Evolutionary conservation across 225 moss, liverwort and hornwort genomes (phyloP).

Genomic region (Bryoerythrophyllum caledonicum): DNA sequence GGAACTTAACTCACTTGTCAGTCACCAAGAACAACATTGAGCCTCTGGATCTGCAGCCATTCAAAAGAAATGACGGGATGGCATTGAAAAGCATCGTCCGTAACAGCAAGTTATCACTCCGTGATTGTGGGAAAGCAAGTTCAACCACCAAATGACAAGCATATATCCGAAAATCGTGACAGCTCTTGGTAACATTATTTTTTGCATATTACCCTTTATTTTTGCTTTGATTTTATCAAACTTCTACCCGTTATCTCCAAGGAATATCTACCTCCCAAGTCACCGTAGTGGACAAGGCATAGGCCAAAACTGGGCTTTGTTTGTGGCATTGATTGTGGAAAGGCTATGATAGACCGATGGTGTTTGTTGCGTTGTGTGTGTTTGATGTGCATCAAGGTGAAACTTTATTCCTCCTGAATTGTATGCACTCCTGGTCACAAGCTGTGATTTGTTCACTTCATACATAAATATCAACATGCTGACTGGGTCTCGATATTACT

Average conservation of each 20-base stretch:
- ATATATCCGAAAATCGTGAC: not conserved
- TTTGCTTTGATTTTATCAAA: too few relatives aligned
- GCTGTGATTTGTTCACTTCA: too few relatives aligned
- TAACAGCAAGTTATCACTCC: not conserved
- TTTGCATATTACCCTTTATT: too few relatives aligned
- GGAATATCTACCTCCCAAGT: not conserved
- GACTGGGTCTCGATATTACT: not conserved
- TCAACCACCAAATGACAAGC: not conserved
- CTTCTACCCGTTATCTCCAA: too few relatives aligned
- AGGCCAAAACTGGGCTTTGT: not conserved
- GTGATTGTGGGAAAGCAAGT: conserved; percentile 15
- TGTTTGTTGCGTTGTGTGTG: not conserved
- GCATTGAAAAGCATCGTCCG: not conserved
- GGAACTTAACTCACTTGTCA: not conserved
- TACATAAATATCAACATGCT: not conserved
- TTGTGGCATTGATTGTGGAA: not conserved
- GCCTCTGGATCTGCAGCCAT: not conserved
- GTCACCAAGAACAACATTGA: not conserved
- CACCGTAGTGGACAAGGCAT: not conserved
- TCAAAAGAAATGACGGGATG: not conserved
- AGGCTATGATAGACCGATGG: not conserved
- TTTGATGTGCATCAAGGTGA: not conserved
- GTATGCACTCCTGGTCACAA: not conserved
- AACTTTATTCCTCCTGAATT: not conserved
- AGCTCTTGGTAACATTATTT: too few relatives aligned